Conservation (phyloP, 2,329 filamentous ascomycete species). For the Elsinoe fawcettii region DNA sequence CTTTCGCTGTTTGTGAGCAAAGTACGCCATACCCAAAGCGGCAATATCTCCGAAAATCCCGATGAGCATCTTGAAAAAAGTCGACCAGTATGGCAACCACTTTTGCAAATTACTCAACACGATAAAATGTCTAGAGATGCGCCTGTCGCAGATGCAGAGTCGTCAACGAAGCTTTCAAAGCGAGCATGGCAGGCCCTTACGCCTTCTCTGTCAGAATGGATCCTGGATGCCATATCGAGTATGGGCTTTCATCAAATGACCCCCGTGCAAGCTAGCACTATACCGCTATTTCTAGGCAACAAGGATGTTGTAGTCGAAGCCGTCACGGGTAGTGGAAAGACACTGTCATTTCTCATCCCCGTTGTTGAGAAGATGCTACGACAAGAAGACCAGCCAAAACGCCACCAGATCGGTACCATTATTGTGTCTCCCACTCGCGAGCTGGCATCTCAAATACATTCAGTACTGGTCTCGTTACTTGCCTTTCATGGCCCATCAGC, state of each 20-base stretch:
- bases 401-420: constrained; percentile 82
- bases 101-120: too few species aligned
- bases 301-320: constrained; percentile 92
- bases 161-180: constrained; percentile 29
- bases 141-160: constrained; percentile 18
- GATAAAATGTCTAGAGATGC: constrained; percentile 15
- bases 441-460: constrained; percentile 81
- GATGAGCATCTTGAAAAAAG: background rate
- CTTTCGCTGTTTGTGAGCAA: too few species aligned
- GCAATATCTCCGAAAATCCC: background rate
- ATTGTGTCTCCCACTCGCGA: constrained; percentile 90
- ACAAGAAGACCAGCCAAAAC: constrained; percentile 73
- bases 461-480: constrained; percentile 67
- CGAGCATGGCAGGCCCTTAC: constrained; percentile 62
- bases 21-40: background rate
- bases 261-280: constrained; percentile 86
- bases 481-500: constrained; percentile 77
- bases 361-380: constrained; percentile 74
- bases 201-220: constrained; percentile 70
- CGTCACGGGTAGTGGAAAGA: constrained; percentile 88
- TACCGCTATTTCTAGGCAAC: constrained; percentile 80
- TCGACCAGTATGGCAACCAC: too few species aligned
- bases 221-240: constrained; percentile 70
- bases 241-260: constrained; percentile 87
- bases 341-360: constrained; percentile 75